Conservation (phyloP, 257 asterid species). For the Solanum microdontum region DNA sequence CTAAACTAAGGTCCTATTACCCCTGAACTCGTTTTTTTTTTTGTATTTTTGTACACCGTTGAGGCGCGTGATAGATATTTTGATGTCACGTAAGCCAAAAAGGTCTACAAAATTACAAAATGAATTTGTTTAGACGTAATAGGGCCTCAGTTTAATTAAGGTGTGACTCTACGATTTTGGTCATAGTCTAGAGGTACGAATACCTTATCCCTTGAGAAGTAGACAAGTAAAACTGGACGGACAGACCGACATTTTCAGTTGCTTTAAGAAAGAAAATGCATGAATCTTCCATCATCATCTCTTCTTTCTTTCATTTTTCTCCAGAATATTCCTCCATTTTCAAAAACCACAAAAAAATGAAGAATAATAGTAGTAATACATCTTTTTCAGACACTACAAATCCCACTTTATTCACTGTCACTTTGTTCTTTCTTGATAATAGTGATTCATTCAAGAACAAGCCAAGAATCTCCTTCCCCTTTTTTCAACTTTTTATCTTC, state of each 20-base stretch:
- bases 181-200: fast-evolving
- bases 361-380: background rate
- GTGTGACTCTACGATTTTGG: fast-evolving
- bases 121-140: fast-evolving
- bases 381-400: background rate
- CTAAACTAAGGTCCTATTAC: too few relatives aligned
- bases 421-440: background rate
- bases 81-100: background rate
- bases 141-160: fast-evolving
- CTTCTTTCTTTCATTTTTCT: background rate
- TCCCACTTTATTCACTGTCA: background rate
- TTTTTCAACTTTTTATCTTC: background rate
- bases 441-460: background rate
- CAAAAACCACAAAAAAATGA: background rate
- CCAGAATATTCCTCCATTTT: background rate
- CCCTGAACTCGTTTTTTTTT: too few relatives aligned
- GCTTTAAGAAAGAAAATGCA: background rate
- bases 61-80: too few relatives aligned
- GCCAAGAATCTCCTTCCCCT: background rate
- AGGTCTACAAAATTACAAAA: too few relatives aligned
- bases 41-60: too few relatives aligned
- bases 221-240: too few relatives aligned
- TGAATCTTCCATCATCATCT: background rate
- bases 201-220: background rate
- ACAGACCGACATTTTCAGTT: background rate